Evolutionary conservation across 768 basidiomycete genomes (phyloP).

Genomic region (Cystoderma amianthinum): DNA sequence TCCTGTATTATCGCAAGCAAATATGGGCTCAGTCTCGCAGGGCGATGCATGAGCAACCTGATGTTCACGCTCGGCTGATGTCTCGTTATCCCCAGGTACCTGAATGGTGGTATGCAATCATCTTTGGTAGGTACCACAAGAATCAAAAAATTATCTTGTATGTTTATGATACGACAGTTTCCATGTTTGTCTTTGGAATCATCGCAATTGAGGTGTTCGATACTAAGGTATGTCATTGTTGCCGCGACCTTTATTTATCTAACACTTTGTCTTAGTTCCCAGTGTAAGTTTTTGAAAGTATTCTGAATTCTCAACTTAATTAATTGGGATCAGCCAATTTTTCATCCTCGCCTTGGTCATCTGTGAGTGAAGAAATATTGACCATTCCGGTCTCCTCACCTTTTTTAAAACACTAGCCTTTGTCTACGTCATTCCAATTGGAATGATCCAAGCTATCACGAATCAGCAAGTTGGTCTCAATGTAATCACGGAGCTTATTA

Average conservation of each 20-base stretch:
- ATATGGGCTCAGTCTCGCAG: constrained; percentile 66
- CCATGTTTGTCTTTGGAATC: constrained; percentile 60
- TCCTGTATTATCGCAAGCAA: constrained; percentile 68
- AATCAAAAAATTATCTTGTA: too few relatives aligned
- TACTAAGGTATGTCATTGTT: too few relatives aligned
- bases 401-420: constrained; percentile 27
- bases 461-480: too few relatives aligned
- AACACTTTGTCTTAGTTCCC: too few relatives aligned
- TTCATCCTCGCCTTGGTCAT: constrained; percentile 68
- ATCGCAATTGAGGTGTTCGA: constrained; percentile 67
- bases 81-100: too few relatives aligned
- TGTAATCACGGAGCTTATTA: constrained; percentile 66
- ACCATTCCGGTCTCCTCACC: neutral
- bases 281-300: constrained; percentile 42
- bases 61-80: too few relatives aligned
- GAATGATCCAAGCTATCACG: too few relatives aligned
- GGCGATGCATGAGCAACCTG: constrained; percentile 70
- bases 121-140: constrained; percentile 62
- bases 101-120: constrained; percentile 76
- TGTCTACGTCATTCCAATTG: constrained; percentile 63
- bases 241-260: too few relatives aligned
- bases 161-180: constrained; percentile 27
- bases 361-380: constrained; percentile 19
- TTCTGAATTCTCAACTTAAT: neutral
- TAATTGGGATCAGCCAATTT: constrained; percentile 19